Evolutionary conservation across 495 filamentous ascomycete species (phyloP).

Genomic region (Penicillium desertorum): DNA sequence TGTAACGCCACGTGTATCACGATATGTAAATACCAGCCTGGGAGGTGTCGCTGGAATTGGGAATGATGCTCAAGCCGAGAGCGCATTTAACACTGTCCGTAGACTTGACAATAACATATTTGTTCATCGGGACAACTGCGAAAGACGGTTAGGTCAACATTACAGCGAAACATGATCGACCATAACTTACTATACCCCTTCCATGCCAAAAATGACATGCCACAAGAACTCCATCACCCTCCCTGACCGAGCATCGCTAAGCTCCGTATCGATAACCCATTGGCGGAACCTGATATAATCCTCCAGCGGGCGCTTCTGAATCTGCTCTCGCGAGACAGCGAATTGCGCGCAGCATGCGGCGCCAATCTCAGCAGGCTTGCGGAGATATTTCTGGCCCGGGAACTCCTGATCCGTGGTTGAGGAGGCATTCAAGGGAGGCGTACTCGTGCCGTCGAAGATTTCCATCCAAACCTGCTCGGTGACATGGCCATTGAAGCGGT

Average conservation of each 20-base stretch:
- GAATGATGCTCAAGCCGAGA: not conserved
- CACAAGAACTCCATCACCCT: slow-evolving; percentile 76
- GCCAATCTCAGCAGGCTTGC: slow-evolving; percentile 37
- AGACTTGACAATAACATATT: slow-evolving; percentile 51
- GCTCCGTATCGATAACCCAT: slow-evolving; percentile 62
- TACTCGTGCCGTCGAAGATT: slow-evolving; percentile 53
- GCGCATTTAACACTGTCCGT: slow-evolving; percentile 41
- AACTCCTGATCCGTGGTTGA: slow-evolving; percentile 17
- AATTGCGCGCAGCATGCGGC: slow-evolving; percentile 70
- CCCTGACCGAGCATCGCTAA: slow-evolving; percentile 61
- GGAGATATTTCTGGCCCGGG: slow-evolving; percentile 21
- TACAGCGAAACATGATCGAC: not conserved
- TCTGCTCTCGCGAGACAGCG: slow-evolving; percentile 51
- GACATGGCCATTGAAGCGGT: slow-evolving; percentile 57
- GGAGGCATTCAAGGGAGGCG: slow-evolving; percentile 46
- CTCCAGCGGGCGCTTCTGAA: slow-evolving; percentile 53
- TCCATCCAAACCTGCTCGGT: slow-evolving; percentile 54
- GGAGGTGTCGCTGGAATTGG: not conserved
- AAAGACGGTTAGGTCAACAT: not conserved
- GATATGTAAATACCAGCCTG: not conserved
- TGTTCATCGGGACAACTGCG: slow-evolving; percentile 48
- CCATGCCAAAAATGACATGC: slow-evolving; percentile 63
- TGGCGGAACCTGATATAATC: slow-evolving; percentile 63
- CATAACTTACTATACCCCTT: slow-evolving; percentile 44
- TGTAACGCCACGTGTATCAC: not conserved